These are phyloP conservation scores for Phellopilus nigrolimitatus DNA, from an alignment of 1,284 basidiomycete species.

Conservation along the genomic window DNA sequence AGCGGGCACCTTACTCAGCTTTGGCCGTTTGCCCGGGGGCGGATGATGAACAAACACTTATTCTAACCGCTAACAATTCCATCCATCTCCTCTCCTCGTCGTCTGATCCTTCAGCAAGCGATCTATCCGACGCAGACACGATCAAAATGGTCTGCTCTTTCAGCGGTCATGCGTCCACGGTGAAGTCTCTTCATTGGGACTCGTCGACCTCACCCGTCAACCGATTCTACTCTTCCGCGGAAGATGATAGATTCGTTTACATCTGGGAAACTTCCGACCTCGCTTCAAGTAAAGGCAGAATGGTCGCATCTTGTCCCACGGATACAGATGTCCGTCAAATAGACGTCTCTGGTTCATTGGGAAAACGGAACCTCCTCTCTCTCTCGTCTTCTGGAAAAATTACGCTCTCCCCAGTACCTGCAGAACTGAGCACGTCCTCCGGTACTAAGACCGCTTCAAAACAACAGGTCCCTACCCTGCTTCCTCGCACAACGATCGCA, in stretches of 20 bases:
- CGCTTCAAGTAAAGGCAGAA: conserved; percentile 44
- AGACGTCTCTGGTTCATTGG: conserved; percentile 35
- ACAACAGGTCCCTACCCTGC: conserved; percentile 45
- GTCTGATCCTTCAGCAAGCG: conserved; percentile 27
- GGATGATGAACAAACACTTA: conserved; percentile 31
- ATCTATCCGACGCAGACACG: conserved; percentile 34
- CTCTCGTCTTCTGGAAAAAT: conserved; percentile 66
- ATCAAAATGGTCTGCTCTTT: conserved; percentile 46
- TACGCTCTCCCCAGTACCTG: conserved; percentile 56
- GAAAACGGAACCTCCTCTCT: conserved; percentile 46
- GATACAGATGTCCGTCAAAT: conserved; percentile 62
- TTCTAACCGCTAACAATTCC: conserved; percentile 57
- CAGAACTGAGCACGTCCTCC: conserved; percentile 39
- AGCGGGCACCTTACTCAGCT: conserved; percentile 52
- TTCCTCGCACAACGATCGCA: conserved; percentile 45
- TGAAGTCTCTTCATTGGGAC: conserved; percentile 50
- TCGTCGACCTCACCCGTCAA: conserved; percentile 33
- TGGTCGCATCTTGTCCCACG: conserved; percentile 60
- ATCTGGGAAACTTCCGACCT: conserved; percentile 51
- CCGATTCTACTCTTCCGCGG: conserved; percentile 66
- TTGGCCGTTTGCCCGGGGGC: conserved; percentile 39
- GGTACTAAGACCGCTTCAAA: conserved; percentile 32
- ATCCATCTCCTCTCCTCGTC: conserved; percentile 48
- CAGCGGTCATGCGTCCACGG: conserved; percentile 63
- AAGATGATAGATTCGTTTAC: conserved; percentile 73